Percentiles rank a stretch among this genome's conserved stretches.
phyloP scores from a whole-genome alignment of 805 yeast genomes.

The Candida takata region DNA sequence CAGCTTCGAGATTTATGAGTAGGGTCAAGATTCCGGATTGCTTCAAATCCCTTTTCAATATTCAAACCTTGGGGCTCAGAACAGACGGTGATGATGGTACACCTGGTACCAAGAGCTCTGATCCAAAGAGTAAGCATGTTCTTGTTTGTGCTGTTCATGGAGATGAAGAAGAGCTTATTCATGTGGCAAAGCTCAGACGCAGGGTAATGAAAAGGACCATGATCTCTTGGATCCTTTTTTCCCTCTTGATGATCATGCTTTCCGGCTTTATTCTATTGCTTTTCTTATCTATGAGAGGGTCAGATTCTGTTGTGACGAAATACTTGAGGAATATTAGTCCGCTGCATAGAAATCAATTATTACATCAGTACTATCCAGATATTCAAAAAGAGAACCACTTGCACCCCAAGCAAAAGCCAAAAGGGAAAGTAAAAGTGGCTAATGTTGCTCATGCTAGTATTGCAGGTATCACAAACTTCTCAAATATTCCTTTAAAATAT shows the following conservation, averaged over 20 bases:
- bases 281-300: constrained; percentile 28
- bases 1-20: too few relatives aligned
- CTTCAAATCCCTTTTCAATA: too few relatives aligned
- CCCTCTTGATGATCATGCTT: constrained; percentile 11
- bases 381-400: neutral
- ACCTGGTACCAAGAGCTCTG: too few relatives aligned
- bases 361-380: constrained; percentile 7
- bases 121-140: too few relatives aligned
- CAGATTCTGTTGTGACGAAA: constrained; percentile 20
- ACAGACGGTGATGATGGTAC: too few relatives aligned
- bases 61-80: too few relatives aligned
- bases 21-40: too few relatives aligned
- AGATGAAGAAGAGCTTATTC: neutral
- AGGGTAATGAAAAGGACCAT: neutral
- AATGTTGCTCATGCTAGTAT: constrained; percentile 10
- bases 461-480: constrained; percentile 22
- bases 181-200: neutral
- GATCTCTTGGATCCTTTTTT: constrained; percentile 15
- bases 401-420: too few relatives aligned
- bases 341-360: constrained; percentile 18
- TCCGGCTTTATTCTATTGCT: constrained; percentile 17
- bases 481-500: constrained; percentile 28
- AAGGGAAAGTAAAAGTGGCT: too few relatives aligned
- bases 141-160: neutral
- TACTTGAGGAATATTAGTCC: constrained; percentile 26